These are phyloP conservation scores for Lablab purpureus DNA, from an alignment of 306 rosid species.

Conservation along the genomic window DNA sequence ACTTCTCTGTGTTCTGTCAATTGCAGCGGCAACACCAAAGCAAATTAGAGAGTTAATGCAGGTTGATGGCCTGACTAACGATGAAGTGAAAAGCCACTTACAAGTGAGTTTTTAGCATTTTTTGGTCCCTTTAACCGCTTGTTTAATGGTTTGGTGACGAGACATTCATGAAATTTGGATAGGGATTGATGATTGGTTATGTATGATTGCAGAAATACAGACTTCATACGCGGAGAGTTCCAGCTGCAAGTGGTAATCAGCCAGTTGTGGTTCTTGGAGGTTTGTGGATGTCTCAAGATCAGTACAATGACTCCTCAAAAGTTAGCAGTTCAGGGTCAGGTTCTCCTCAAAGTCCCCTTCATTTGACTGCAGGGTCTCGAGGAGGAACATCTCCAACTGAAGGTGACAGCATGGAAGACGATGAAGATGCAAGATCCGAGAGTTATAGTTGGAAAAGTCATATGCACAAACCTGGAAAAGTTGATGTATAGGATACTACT, in stretches of 20 bases:
- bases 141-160: slow-evolving; percentile 9
- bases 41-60: slow-evolving; percentile 98
- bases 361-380: slow-evolving; percentile 63
- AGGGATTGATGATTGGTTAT: slow-evolving; percentile 20
- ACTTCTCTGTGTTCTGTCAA: slow-evolving; percentile 29
- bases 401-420: slow-evolving; percentile 75
- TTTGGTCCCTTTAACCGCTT: not conserved
- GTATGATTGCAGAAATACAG: slow-evolving; percentile 81
- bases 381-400: slow-evolving; percentile 71
- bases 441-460: slow-evolving; percentile 78
- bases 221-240: slow-evolving; percentile 88
- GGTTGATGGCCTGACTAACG: slow-evolving; percentile 96
- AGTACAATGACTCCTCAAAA: slow-evolving; percentile 76
- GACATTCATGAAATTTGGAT: slow-evolving; percentile 36
- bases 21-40: slow-evolving; percentile 95
- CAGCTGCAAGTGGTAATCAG: slow-evolving; percentile 60
- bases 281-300: slow-evolving; percentile 82
- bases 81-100: slow-evolving; percentile 98
- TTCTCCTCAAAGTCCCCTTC: slow-evolving; percentile 95
- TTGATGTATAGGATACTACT: slow-evolving; percentile 72
- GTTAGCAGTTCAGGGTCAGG: slow-evolving; percentile 80
- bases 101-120: slow-evolving; percentile 66
- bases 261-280: slow-evolving; percentile 73
- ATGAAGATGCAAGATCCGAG: slow-evolving; percentile 85
- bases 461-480: slow-evolving; percentile 58